Evolutionary conservation across 202 grass and related monocot species (phyloP).

Genomic region (Elaeis oleifera): DNA sequence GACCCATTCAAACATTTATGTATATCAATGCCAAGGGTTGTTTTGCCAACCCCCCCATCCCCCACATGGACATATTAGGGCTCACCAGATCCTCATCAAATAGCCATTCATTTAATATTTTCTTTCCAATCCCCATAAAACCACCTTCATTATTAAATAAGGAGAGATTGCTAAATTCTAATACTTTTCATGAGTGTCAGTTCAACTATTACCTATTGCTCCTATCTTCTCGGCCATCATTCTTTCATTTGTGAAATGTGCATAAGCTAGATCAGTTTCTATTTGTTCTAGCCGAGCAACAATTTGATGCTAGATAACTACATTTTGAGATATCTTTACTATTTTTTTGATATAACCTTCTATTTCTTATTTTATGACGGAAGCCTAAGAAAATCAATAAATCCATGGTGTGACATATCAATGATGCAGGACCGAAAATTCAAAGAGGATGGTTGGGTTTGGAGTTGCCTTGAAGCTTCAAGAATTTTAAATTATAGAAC

Average conservation of each 20-base stretch:
- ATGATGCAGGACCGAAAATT: too few species aligned
- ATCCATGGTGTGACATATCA: too few species aligned
- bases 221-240: constrained; percentile 13
- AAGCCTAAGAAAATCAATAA: too few species aligned
- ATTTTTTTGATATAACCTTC: constrained; percentile 1
- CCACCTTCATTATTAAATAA: neutral
- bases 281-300: constrained; percentile 13
- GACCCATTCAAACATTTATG: constrained; percentile 10
- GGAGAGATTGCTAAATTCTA: constrained; percentile 12
- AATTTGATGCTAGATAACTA: constrained; percentile 13
- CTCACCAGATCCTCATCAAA: too few species aligned
- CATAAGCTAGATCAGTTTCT: constrained; percentile 13
- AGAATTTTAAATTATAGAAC: too few species aligned
- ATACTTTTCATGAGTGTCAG: constrained; percentile 4
- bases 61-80: too few species aligned
- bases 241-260: constrained; percentile 26
- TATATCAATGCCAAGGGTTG: constrained; percentile 21
- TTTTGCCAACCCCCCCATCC: constrained; percentile 19
- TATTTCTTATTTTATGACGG: neutral
- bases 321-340: neutral
- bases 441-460: too few species aligned
- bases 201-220: neutral
- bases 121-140: too few species aligned
- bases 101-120: too few species aligned
- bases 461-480: too few species aligned